These are phyloP conservation scores for Globisporangium abappressorium DNA, from an alignment of 352 stramenopile genomes.

Conservation along the genomic window DNA sequence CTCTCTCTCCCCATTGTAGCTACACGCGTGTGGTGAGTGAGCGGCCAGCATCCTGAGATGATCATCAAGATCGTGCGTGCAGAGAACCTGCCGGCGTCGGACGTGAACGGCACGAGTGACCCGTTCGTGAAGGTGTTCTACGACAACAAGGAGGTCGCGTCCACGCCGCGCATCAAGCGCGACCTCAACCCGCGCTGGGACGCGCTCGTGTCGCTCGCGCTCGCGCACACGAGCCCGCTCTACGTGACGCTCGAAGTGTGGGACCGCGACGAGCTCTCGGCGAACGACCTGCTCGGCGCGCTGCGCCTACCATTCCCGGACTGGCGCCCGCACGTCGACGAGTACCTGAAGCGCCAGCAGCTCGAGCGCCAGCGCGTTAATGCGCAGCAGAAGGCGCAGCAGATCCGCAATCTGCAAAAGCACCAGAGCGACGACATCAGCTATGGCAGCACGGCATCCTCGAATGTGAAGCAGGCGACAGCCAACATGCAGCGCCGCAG, in stretches of 20 bases:
- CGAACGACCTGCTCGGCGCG: conserved; percentile 63
- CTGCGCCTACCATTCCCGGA: conserved; percentile 72
- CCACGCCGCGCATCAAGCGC: conserved; percentile 66
- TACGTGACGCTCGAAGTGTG: conserved; percentile 75
- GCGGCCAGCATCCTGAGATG: conserved; percentile 3
- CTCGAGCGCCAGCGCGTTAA: conserved; percentile 28
- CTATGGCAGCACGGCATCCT: not conserved
- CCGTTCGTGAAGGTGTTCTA: conserved; percentile 76
- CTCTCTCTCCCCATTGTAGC: not conserved
- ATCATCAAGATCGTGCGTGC: conserved; percentile 70
- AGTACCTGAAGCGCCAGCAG: conserved; percentile 37
- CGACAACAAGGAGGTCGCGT: conserved; percentile 69
- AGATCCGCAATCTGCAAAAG: conserved; percentile 23
- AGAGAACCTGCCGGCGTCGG: conserved; percentile 62
- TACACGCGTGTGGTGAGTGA: not conserved
- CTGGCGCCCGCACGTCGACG: conserved; percentile 48
- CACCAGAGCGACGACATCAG: conserved; percentile 18
- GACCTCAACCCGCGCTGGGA: conserved; percentile 78
- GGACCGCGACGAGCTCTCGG: conserved; percentile 67
- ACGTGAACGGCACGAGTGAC: conserved; percentile 66
- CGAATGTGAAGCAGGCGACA: conserved; percentile 2
- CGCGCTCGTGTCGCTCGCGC: conserved; percentile 51
- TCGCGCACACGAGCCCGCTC: conserved; percentile 48
- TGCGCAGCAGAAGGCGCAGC: conserved; percentile 21
- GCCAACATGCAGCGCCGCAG: conserved; percentile 32